Evolutionary conservation across 345 rosid species (phyloP).

Genomic region (Heritiera fomes): DNA sequence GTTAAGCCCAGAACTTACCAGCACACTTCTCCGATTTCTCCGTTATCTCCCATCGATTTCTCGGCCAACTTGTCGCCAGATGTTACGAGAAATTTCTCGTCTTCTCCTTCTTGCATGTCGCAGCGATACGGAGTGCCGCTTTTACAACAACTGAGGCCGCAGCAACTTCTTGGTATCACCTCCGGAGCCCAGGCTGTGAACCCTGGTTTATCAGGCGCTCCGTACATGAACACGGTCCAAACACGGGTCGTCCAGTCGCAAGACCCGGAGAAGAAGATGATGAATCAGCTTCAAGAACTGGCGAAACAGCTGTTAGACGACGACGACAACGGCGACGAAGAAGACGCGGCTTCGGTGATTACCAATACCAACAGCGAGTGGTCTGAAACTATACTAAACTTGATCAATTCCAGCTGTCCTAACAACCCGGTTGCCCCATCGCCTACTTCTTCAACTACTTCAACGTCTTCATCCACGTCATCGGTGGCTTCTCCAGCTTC

Average conservation of each 20-base stretch:
- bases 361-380: constrained; percentile 77
- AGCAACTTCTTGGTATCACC: constrained; percentile 14
- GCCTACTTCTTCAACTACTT: constrained; percentile 72
- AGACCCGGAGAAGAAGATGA: constrained; percentile 70
- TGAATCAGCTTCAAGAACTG: constrained; percentile 73
- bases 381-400: constrained; percentile 68
- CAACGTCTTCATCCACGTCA: constrained; percentile 62
- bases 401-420: constrained; percentile 39
- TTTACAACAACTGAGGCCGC: constrained; percentile 56
- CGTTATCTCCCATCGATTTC: constrained; percentile 47
- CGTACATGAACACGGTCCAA: constrained; percentile 42
- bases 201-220: constrained; percentile 33
- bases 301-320: constrained; percentile 81
- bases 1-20: constrained; percentile 69
- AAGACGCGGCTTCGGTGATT: constrained; percentile 71
- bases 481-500: constrained; percentile 62
- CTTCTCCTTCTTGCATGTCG: constrained; percentile 31
- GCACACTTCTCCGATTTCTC: constrained; percentile 47
- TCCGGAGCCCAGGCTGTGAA: constrained; percentile 25
- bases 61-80: constrained; percentile 31
- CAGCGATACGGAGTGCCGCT: constrained; percentile 57
- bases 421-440: constrained; percentile 52
- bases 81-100: constrained; percentile 19
- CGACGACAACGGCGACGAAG: constrained; percentile 62
- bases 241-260: constrained; percentile 24